phyloP scores from a whole-genome alignment of 176 grass and related monocot species.

The Oryza australiensis region DNA sequence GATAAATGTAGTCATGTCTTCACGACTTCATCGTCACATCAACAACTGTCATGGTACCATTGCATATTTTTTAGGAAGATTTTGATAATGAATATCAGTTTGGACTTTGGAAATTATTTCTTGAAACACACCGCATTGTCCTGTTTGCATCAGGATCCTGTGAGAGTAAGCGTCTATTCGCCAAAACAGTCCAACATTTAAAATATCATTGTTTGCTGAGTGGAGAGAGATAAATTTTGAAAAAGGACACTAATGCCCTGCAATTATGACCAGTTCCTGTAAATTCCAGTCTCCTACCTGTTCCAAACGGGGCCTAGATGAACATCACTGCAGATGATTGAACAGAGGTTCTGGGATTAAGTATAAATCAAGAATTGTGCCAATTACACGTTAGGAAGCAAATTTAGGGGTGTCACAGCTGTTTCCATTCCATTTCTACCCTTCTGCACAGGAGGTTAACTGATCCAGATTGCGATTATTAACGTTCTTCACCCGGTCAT shows the following conservation, averaged over 20 bases:
- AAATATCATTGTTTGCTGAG: background rate
- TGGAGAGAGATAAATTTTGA: background rate
- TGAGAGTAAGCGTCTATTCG: background rate
- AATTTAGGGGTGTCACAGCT: background rate
- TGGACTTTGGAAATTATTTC: background rate
- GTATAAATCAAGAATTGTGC: background rate
- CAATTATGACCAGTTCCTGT: background rate
- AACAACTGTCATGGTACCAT: no score
- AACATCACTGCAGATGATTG: background rate
- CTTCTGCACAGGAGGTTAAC: background rate
- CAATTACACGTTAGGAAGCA: background rate
- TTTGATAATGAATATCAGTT: no score
- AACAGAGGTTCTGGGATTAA: background rate
- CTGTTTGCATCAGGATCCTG: background rate
- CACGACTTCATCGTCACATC: no score
- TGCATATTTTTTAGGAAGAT: no score
- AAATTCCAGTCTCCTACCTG: background rate
- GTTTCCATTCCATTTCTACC: background rate
- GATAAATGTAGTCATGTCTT: no score
- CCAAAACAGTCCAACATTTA: background rate
- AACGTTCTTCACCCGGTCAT: background rate
- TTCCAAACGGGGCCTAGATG: background rate
- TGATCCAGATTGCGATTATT: background rate
- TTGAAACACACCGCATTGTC: background rate
- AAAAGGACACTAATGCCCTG: background rate